Percentiles rank a stretch among this genome's conserved stretches.
Conservation (phyloP, 2,329 filamentous ascomycete species). For the Ophiostoma ips region DNA sequence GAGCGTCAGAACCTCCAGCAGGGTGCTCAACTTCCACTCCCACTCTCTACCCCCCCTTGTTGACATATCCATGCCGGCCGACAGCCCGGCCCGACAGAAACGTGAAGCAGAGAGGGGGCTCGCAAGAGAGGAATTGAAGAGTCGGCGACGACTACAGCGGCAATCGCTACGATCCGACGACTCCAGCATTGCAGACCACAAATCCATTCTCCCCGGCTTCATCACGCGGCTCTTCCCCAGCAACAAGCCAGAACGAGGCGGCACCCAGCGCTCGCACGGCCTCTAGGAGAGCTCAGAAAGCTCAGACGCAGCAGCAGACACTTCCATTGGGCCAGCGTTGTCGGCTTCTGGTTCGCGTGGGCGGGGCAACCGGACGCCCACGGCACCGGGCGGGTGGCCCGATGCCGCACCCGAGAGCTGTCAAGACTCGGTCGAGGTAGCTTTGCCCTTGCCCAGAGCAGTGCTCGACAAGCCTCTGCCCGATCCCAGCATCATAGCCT, state of each 20-base stretch:
- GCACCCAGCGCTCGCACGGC: constrained; percentile 26
- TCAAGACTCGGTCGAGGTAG: too few species aligned
- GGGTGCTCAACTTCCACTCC: too few species aligned
- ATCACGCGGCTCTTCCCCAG: constrained; percentile 34
- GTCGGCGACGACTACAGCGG: neutral
- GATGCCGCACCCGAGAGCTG: neutral
- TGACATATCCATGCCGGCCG: neutral
- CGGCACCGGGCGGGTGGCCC: neutral
- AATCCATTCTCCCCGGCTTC: constrained; percentile 15
- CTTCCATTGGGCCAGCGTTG: neutral
- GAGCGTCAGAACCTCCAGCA: too few species aligned
- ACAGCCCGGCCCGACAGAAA: neutral
- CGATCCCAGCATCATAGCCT: constrained; percentile 13
- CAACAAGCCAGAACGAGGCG: constrained; percentile 34
- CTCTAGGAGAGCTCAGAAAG: constrained; percentile 7
- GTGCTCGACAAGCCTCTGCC: neutral
- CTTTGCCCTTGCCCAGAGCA: neutral
- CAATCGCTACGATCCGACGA: neutral
- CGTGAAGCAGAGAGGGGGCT: neutral
- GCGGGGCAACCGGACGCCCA: neutral
- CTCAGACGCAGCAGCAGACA: neutral
- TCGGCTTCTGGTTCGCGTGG: neutral
- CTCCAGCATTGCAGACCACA: neutral
- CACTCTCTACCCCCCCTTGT: neutral
- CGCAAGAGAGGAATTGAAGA: neutral